These are phyloP conservation scores for Termitomyces eurrhizus DNA, from an alignment of 768 basidiomycete species.

Conservation along the genomic window DNA sequence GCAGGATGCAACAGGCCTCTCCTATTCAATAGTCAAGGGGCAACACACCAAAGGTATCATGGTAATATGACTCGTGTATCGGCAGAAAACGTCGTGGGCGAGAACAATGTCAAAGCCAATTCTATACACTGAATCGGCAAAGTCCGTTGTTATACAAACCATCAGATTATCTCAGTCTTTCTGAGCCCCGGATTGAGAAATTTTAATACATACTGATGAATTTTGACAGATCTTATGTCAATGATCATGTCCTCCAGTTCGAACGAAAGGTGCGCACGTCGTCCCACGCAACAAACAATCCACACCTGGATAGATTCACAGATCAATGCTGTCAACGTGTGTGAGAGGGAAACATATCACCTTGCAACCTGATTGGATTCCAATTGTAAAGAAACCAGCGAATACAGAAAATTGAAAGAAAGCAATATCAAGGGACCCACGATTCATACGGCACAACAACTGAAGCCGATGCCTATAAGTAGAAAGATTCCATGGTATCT, in stretches of 20 bases:
- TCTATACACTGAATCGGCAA: neutral
- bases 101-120: neutral
- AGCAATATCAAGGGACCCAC: neutral
- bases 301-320: neutral
- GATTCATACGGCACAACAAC: neutral
- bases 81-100: neutral
- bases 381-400: neutral
- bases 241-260: too few relatives aligned
- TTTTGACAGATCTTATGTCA: neutral
- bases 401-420: neutral
- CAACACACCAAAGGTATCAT: neutral
- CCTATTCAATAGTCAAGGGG: neutral
- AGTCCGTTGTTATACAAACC: neutral
- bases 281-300: neutral
- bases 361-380: neutral
- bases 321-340: neutral
- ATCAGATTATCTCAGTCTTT: neutral
- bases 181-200: neutral
- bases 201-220: neutral
- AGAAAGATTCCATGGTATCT: neutral
- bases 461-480: neutral
- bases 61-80: neutral
- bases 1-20: neutral
- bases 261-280: neutral
- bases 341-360: neutral